Evolutionary conservation across 2,329 filamentous ascomycete species (phyloP).

Genomic region (Diatrype stigma): DNA sequence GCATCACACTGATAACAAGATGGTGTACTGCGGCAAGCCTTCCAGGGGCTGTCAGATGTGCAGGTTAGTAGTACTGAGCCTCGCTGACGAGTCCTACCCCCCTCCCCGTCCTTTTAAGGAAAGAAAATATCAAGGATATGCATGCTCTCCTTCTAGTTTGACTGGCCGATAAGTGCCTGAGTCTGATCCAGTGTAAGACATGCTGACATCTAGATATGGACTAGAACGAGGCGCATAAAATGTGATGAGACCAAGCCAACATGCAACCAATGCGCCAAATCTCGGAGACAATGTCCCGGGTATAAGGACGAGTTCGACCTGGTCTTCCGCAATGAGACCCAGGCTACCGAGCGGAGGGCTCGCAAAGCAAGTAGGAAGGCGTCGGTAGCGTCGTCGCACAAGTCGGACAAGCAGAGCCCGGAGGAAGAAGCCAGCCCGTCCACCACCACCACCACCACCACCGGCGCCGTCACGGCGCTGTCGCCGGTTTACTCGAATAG

Average conservation of each 20-base stretch:
- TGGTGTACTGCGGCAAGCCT: conserved; percentile 65
- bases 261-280: conserved; percentile 62
- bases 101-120: neutral
- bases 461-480: too few species aligned
- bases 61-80: conserved; percentile 29
- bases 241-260: conserved; percentile 65
- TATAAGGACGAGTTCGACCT: conserved; percentile 70
- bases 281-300: conserved; percentile 59
- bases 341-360: conserved; percentile 60
- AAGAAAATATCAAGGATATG: too few species aligned
- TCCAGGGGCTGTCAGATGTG: conserved; percentile 72
- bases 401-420: conserved; percentile 23
- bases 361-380: conserved; percentile 51
- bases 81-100: neutral
- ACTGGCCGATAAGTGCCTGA: too few species aligned
- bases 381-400: conserved; percentile 32
- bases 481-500: conserved; percentile 20
- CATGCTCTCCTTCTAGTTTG: too few species aligned
- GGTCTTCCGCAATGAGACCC: conserved; percentile 69
- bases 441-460: too few species aligned
- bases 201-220: neutral
- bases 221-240: conserved; percentile 63
- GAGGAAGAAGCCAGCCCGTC: conserved; percentile 4
- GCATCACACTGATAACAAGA: conserved; percentile 26
- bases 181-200: neutral